Base-by-base conservation (phyloP, 306 rosid genomes). In the Abrus pulchellus region DNA sequence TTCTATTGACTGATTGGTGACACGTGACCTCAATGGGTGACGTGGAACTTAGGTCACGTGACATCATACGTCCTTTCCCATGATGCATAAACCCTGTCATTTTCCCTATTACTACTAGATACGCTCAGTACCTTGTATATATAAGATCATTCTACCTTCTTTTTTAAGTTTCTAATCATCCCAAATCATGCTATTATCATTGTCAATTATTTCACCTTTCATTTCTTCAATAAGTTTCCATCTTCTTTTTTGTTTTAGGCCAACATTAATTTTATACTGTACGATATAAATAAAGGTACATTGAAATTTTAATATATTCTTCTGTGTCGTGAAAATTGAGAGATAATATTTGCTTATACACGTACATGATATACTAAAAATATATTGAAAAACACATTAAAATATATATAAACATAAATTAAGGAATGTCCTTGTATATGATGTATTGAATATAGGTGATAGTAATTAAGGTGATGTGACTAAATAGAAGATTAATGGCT, bases 1-100 rank as follows among this genome's bases (percentile, higher is more conserved):
- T 71, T 61, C 72, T 33, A 61, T 67, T 68, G 59, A 75, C n/a
- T 0, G 7, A 55, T 8, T 53, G 38, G 41, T 45, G 56, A 75
- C 81, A 11, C 70, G 80, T 81, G 85, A 81, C 74, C 41, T 29
- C 55, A 68, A 43, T 5, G 76, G 20, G 49, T 75, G 89, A 84
- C 83, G 53, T 14, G 34, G 13, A 7, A 5, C 49, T n/a, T 74
- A 29, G 38, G 70, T 88, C 86, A 83, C 83, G 84, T 87, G 92
- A 85, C 84, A 43, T 87, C 87, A 88, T 34, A 20, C 27, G 12
- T 32, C 6, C 9, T 29, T 44, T 4, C 7, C 55, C 47, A 7
- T 13, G 77, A 61, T 29, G 78, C 83, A 13, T 28, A 62, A 9
- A 50, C 79, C 7, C 74, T 71, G 63, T 36, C 6, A 9, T 52